Evolutionary conservation across 2,329 filamentous ascomycete species (phyloP), one percentile per base, ranked within the genome.

Genomic region (Geosmithia flava): DNA sequence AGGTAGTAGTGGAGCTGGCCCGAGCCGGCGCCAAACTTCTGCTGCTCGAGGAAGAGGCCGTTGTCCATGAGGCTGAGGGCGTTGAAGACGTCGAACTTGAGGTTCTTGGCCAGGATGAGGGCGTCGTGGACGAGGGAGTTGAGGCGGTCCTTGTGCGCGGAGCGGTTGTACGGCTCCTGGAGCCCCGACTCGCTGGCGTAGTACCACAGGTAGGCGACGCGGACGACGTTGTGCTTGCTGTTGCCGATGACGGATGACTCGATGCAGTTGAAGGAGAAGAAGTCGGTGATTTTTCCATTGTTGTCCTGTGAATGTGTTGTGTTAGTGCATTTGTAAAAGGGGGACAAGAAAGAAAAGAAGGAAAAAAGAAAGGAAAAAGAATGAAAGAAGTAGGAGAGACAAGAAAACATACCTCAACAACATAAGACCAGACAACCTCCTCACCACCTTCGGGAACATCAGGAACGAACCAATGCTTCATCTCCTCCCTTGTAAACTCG

Each of bases 1-100:
- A 98, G 73, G 66, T 98, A 98, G 69, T 90, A 98, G 66, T 98
- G 89, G 57, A 98, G 73, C 64, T 93, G 88, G 44, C 93, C 93
- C 63, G 98, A 93, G 30, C 93, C 93, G 5, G 85, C 83, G 43
- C 91, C 93, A 59, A 96, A 98, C 66, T 95, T 95, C 61, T 96
- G 87, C 55, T 96, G 77, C 61, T 91, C 83, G 6, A 98, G 74
- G 76, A 98, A 97, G 19, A 97, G 75, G 1, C 81, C 85, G 64
- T 98, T 98, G 66, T 98, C 91, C 67, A 95, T 83, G 40, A 96
- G 75, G 0, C 90, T 95, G 48, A 98, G 75, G 0, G 89, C 91
- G 60, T 98, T 98, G 74, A 97, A 94, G 50, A 98, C 93, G 62
- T 98, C 93, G 60, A 97, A 96, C 54, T 85, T 82, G 60, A 70